A percentile compares a stretch with the other conserved stretches of the same genome.
Evolutionary conservation across 2,329 filamentous ascomycete species (phyloP).

Genomic region (Clonostachys chloroleuca): DNA sequence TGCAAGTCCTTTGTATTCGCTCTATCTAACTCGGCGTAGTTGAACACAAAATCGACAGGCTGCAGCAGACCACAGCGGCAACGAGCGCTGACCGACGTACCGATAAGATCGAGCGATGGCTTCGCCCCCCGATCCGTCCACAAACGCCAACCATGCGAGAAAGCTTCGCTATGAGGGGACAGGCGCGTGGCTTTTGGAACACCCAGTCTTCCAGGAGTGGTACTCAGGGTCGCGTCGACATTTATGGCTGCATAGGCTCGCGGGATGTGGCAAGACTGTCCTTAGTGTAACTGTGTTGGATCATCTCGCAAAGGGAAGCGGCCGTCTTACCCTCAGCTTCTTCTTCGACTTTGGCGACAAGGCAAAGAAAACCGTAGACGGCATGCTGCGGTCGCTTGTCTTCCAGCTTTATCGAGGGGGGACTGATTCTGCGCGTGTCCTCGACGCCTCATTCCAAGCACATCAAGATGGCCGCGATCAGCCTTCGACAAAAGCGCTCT

Average conservation of each 20-base stretch:
- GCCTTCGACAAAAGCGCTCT: not conserved
- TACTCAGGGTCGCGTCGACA: not conserved
- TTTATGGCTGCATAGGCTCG: not conserved
- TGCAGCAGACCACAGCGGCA: not conserved
- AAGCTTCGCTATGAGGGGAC: not conserved
- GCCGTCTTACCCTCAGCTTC: not conserved
- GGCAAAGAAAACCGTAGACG: not conserved
- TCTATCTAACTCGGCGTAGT: not conserved
- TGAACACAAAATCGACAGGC: not conserved
- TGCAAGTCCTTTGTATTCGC: not conserved
- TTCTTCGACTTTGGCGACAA: constrained; percentile 1
- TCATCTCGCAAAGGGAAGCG: not conserved
- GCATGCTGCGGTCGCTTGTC: not conserved
- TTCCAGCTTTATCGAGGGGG: not conserved
- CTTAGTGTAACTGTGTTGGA: constrained; percentile 1
- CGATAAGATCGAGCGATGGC: not conserved
- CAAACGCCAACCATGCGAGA: not conserved
- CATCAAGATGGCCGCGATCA: not conserved
- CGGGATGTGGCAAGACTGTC: constrained; percentile 2
- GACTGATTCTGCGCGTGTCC: not conserved
- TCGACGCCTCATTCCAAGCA: not conserved
- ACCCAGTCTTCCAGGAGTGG: not conserved
- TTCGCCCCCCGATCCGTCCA: not conserved
- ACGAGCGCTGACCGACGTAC: not conserved
- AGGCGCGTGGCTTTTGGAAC: constrained; percentile 1